Percentiles rank a stretch among this genome's conserved stretches.
phyloP scores from a whole-genome alignment of 257 asterid genomes.

The Cynanchum wilfordii region DNA sequence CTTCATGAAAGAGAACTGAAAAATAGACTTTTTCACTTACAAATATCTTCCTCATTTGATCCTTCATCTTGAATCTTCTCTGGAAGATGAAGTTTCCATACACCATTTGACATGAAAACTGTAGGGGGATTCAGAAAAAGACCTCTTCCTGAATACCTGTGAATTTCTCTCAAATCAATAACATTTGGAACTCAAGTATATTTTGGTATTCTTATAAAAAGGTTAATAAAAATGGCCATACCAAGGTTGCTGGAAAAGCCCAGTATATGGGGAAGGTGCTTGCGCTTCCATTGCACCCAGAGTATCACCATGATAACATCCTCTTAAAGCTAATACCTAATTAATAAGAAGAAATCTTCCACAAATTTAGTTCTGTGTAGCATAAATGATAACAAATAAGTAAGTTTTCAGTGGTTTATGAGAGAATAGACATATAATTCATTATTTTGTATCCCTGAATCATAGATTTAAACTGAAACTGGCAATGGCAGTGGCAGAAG shows the following conservation, averaged over 20 bases:
- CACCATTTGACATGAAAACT: constrained; percentile 53
- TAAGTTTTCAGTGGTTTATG: background rate
- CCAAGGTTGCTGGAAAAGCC: constrained; percentile 98
- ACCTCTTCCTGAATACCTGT: constrained; percentile 94
- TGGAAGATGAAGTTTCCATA: constrained; percentile 74
- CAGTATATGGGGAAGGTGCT: constrained; percentile 95
- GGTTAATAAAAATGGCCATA: constrained; percentile 22
- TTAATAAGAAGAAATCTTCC: constrained; percentile 14
- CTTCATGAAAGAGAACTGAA: constrained; percentile 11
- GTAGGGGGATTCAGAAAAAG: constrained; percentile 88
- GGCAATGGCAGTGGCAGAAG: background rate
- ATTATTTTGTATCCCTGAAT: background rate
- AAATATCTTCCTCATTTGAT: constrained; percentile 32
- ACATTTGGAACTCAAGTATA: no score
- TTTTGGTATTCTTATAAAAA: no score
- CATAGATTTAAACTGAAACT: background rate
- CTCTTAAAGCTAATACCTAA: constrained; percentile 91
- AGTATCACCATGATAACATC: constrained; percentile 99
- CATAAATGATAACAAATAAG: background rate
- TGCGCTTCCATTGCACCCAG: constrained; percentile 99
- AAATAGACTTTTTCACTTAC: constrained; percentile 43
- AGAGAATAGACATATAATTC: background rate
- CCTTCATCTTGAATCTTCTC: constrained; percentile 45
- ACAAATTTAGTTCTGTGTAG: constrained; percentile 13
- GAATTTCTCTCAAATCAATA: constrained; percentile 17